These are phyloP conservation scores for Aspergillus thermomutatus DNA, from an alignment of 2,329 filamentous ascomycete genomes.

Conservation along the genomic window DNA sequence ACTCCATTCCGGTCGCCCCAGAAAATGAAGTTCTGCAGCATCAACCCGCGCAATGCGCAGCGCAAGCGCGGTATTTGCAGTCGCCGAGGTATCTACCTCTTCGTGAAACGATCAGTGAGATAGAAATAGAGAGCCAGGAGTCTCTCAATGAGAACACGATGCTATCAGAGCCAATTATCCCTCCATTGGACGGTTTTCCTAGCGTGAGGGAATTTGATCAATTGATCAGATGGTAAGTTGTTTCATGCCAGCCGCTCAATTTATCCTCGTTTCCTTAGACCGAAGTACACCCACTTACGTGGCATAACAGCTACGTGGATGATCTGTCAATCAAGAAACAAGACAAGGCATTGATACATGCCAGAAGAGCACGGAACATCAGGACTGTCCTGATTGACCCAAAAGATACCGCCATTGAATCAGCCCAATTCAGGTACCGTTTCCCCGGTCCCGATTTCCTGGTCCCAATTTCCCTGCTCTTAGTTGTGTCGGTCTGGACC, in stretches of 20 bases:
- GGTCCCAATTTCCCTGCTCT: neutral
- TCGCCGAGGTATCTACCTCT: slow-evolving; percentile 32
- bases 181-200: slow-evolving; percentile 44
- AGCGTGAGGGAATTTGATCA: slow-evolving; percentile 46
- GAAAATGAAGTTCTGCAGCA: slow-evolving; percentile 34
- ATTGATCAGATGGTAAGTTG: slow-evolving; percentile 42
- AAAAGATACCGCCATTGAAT: slow-evolving; percentile 50
- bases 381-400: slow-evolving; percentile 46
- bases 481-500: neutral
- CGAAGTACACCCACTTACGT: neutral
- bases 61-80: slow-evolving; percentile 31
- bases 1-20: slow-evolving; percentile 31
- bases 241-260: neutral
- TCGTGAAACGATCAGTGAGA: slow-evolving; percentile 33
- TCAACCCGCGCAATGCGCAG: slow-evolving; percentile 28
- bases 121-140: slow-evolving; percentile 44
- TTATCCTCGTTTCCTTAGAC: neutral
- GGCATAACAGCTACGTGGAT: slow-evolving; percentile 43
- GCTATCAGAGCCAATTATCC: slow-evolving; percentile 44
- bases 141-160: slow-evolving; percentile 42
- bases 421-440: slow-evolving; percentile 50
- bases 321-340: slow-evolving; percentile 51
- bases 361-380: slow-evolving; percentile 47
- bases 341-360: slow-evolving; percentile 51
- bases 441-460: neutral